These are phyloP conservation scores for Tolypocladium nubicola DNA, from an alignment of 2,329 filamentous ascomycete species.

Conservation along the genomic window DNA sequence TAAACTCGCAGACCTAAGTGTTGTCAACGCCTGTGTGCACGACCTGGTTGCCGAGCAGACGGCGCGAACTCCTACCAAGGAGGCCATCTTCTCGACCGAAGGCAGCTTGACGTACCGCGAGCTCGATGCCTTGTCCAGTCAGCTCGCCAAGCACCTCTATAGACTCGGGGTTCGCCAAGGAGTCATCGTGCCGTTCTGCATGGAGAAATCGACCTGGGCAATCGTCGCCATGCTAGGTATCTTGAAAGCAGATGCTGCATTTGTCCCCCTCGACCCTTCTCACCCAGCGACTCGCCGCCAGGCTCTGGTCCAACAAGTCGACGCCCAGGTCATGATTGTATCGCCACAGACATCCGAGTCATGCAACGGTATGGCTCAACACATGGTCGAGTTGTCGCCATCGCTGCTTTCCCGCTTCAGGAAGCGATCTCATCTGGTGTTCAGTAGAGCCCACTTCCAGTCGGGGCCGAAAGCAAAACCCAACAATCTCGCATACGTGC, in stretches of 20 bases:
- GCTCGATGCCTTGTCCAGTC: slow-evolving; percentile 23
- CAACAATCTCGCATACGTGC: slow-evolving; percentile 9
- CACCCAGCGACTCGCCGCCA: not conserved
- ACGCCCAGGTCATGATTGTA: slow-evolving; percentile 3
- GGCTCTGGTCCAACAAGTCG: slow-evolving; percentile 2
- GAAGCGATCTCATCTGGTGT: too few species aligned
- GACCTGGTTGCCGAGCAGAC: not conserved
- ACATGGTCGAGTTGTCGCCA: not conserved
- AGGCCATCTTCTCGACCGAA: not conserved
- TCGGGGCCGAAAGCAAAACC: not conserved
- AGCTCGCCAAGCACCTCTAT: slow-evolving; percentile 23
- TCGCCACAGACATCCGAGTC: not conserved
- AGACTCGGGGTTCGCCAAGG: not conserved
- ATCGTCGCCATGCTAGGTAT: too few species aligned
- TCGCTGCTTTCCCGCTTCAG: not conserved
- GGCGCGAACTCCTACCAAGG: not conserved
- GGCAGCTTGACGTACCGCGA: slow-evolving; percentile 27
- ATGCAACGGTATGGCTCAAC: not conserved
- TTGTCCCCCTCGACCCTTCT: too few species aligned
- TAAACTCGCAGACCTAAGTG: not conserved
- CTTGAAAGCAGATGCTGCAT: too few species aligned
- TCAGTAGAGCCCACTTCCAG: too few species aligned
- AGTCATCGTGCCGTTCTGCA: not conserved
- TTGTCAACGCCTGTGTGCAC: not conserved
- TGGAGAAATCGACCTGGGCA: too few species aligned